Evolutionary conservation across 2,329 filamentous ascomycete species (phyloP), one percentile per base, ranked within the genome.

Genomic region (Lecanicillium sp.): DNA sequence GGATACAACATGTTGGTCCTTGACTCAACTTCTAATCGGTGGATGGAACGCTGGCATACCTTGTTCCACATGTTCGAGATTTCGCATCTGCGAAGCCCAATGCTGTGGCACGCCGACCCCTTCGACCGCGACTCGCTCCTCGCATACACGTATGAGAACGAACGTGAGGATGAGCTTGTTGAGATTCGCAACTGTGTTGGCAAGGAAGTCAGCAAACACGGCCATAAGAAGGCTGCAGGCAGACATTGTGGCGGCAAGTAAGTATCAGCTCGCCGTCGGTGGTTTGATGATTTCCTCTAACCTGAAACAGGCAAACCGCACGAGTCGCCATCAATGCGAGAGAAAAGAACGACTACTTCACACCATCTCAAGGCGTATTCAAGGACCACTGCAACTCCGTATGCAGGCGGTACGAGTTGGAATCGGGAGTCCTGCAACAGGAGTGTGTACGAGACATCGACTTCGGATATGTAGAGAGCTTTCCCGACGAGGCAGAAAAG

Each of bases 51-150:
- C 33, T 91, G 87, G 87, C 79, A 86, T 37, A 68, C 72, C 12
- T 73, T 85, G 3, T 91, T 91, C 64, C 69, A 73, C 26, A 77
- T 75, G 3, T 79, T 88, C 37, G 76, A 82, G 41, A 91, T 91
- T 39, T 72, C 76, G 1, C 79, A 90, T 56, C 68, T 93, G 32
- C 75, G 87, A 14, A 90, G 85, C 55, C 87, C 86, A 0, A 86
- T 91, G 83, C 86, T 90, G 58, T 91, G 89, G 68, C 87, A 93
- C 59, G 73, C 87, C 12, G 86, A 91, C 58, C 87, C 87, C 0
- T 72, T 77, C 1, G 86, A 91, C 62, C 73, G 86, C 2, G 87
- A 91, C 66, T 83, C 83, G 0, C 67, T 91, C 56, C 67, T 90
- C 19, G 83, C 81, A 1, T 86, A 83, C 63, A 76, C 84, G 0